phyloP scores from a whole-genome alignment of 176 grass and related monocot genomes.

The Bolboschoenus planiculmis region DNA sequence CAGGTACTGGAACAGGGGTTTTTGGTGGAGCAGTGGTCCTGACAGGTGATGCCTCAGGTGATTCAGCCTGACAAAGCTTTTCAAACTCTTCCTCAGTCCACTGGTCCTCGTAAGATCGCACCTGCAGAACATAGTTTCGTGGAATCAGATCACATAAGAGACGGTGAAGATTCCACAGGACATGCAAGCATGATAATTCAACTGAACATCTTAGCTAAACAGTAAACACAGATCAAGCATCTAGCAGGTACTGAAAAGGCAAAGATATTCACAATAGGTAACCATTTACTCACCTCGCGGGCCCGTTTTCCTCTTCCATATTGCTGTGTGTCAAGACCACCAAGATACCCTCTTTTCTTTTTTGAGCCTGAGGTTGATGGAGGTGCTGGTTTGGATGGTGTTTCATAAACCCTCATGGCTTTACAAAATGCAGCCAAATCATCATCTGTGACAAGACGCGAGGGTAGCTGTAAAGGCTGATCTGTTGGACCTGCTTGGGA shows the following conservation, averaged over 20 bases:
- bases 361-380: slow-evolving; percentile 26
- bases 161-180: background rate
- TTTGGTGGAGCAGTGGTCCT: slow-evolving; percentile 1
- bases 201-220: background rate
- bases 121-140: slow-evolving; percentile 34
- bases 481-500: slow-evolving; percentile 53
- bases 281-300: slow-evolving; percentile 64
- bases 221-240: background rate
- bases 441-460: slow-evolving; percentile 88
- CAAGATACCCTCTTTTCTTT: slow-evolving; percentile 67
- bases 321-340: slow-evolving; percentile 70
- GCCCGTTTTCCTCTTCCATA: slow-evolving; percentile 99
- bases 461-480: slow-evolving; percentile 40
- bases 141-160: slow-evolving; percentile 4
- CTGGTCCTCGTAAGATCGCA: slow-evolving; percentile 96
- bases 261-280: background rate
- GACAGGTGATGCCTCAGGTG: slow-evolving; percentile 39
- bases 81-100: slow-evolving; percentile 99
- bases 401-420: slow-evolving; percentile 82
- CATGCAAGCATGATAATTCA: background rate
- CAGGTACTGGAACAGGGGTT: slow-evolving; percentile 8
- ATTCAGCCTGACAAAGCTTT: slow-evolving; percentile 93
- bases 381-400: slow-evolving; percentile 28
- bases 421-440: slow-evolving; percentile 72
- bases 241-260: background rate